A percentile compares a stretch with the other conserved stretches of the same genome.
Evolutionary conservation across 305 asterid genomes (phyloP).

Genomic region (Fraxinus nigra): DNA sequence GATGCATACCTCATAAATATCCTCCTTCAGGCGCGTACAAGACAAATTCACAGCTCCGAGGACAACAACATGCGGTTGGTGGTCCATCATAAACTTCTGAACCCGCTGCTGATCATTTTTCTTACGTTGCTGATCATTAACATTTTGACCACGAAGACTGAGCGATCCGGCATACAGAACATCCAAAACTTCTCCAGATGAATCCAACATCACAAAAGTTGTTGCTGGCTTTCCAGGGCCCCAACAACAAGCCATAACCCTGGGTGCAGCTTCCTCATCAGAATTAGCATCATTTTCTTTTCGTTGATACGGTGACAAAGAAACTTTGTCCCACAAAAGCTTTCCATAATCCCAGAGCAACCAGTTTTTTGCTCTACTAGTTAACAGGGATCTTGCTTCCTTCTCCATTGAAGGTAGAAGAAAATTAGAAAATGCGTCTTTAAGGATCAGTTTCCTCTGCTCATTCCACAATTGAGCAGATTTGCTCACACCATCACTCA

Average conservation of each 20-base stretch:
- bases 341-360: conserved; percentile 75
- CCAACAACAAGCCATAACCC: conserved; percentile 99
- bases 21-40: conserved; percentile 89
- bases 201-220: conserved; percentile 93
- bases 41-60: conserved; percentile 92
- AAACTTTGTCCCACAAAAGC: conserved; percentile 81
- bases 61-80: conserved; percentile 89
- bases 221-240: conserved; percentile 97
- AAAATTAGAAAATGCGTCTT: conserved; percentile 65
- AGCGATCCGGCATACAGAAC: conserved; percentile 80
- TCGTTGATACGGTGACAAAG: conserved; percentile 82
- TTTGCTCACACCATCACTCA: conserved; percentile 94
- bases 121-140: conserved; percentile 83
- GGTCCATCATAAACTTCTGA: conserved; percentile 94
- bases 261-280: conserved; percentile 83
- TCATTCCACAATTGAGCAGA: conserved; percentile 97
- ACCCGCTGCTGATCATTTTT: conserved; percentile 93
- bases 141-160: conserved; percentile 84
- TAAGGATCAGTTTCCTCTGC: conserved; percentile 81
- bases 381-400: conserved; percentile 76
- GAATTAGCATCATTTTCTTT: conserved; percentile 69
- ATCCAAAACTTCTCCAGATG: conserved; percentile 93
- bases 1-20: conserved; percentile 82
- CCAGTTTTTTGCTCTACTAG: conserved; percentile 79
- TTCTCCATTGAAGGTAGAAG: conserved; percentile 93